phyloP scores from a whole-genome alignment of 345 rosid genomes.

The Citrus inodora region DNA sequence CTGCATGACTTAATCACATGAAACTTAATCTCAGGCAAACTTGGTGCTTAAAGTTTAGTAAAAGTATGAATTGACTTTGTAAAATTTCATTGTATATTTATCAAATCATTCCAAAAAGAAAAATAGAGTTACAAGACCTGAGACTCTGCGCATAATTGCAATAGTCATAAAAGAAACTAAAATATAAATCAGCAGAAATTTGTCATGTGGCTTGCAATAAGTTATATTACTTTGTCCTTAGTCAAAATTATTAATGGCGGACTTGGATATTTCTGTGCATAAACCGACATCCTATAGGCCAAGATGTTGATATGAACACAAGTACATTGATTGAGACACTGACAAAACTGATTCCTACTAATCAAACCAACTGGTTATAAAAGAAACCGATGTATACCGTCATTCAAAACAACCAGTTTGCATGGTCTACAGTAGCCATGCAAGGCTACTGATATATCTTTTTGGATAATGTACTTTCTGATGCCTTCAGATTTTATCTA shows the following conservation, averaged over 20 bases:
- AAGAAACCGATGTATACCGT: slow-evolving; percentile 12
- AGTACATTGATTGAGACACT: slow-evolving; percentile 13
- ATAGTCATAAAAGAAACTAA: neutral
- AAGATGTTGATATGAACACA: slow-evolving; percentile 6
- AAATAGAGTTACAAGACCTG: neutral
- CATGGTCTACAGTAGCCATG: slow-evolving; percentile 13
- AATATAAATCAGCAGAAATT: neutral
- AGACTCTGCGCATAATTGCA: neutral
- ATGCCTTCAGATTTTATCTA: neutral
- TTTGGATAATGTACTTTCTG: slow-evolving; percentile 9
- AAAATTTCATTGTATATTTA: neutral
- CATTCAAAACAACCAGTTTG: slow-evolving; percentile 48
- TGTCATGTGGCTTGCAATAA: neutral
- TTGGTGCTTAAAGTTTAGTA: slow-evolving; percentile 12
- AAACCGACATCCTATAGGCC: neutral
- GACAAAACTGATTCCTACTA: slow-evolving; percentile 22
- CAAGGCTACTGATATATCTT: slow-evolving; percentile 16
- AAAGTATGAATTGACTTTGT: neutral
- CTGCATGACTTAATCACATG: neutral
- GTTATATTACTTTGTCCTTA: neutral
- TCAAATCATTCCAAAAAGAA: neutral
- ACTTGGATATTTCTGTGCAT: neutral
- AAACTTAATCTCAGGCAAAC: neutral
- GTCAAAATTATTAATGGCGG: neutral
- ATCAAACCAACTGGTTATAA: slow-evolving; percentile 34